A percentile compares a stretch with the other conserved stretches of the same genome.
phyloP scores from a whole-genome alignment of 116 monocot species.

The Posidonia oceanica region DNA sequence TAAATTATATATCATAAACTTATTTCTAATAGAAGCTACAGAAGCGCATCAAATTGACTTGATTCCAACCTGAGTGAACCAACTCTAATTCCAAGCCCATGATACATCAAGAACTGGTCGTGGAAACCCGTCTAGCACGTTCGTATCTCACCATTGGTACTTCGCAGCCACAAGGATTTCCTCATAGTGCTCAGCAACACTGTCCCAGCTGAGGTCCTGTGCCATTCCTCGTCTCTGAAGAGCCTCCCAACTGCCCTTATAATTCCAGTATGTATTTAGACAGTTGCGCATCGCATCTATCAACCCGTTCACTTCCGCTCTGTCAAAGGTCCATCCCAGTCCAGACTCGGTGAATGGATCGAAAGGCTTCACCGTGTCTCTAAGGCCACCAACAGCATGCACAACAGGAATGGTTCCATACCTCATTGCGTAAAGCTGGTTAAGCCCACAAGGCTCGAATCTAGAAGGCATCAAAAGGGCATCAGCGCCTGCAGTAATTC shows the following conservation, averaged over 20 bases:
- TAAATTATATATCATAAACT: too few relatives aligned
- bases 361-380: slow-evolving; percentile 69
- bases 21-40: too few relatives aligned
- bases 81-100: background rate
- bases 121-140: background rate
- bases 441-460: slow-evolving; percentile 93
- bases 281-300: slow-evolving; percentile 62
- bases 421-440: slow-evolving; percentile 88
- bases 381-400: slow-evolving; percentile 77
- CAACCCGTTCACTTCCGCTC: slow-evolving; percentile 38
- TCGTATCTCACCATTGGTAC: slow-evolving; percentile 66
- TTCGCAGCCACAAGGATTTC: slow-evolving; percentile 91
- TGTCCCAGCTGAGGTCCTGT: slow-evolving; percentile 89
- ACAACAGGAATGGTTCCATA: slow-evolving; percentile 90
- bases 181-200: slow-evolving; percentile 67
- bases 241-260: slow-evolving; percentile 84
- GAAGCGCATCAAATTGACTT: too few relatives aligned
- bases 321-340: slow-evolving; percentile 76
- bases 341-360: slow-evolving; percentile 59
- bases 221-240: slow-evolving; percentile 71
- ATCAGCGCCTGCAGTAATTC: slow-evolving; percentile 83
- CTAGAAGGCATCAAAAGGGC: slow-evolving; percentile 83
- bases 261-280: slow-evolving; percentile 61
- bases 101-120: background rate
- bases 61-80: too few relatives aligned